Conservation (phyloP, 116 monocot genomes). For the Dioscorea cayenensis region DNA sequence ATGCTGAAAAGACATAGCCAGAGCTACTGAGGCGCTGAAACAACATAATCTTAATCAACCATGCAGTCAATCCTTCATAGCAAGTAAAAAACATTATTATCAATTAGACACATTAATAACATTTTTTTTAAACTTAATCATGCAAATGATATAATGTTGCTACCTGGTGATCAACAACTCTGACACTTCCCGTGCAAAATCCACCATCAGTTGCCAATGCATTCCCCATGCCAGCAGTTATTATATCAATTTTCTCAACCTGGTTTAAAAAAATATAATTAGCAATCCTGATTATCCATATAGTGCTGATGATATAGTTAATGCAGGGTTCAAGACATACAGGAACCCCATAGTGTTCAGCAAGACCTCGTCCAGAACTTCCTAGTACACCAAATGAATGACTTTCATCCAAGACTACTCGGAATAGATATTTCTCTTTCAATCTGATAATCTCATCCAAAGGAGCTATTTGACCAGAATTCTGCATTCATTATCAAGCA, state of each 20-base stretch:
- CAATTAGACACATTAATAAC: no score
- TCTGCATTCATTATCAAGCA: slow-evolving; percentile 31
- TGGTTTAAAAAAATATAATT: slow-evolving; percentile 16
- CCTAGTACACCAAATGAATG: slow-evolving; percentile 96
- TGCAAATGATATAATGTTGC: not conserved
- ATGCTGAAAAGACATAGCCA: slow-evolving; percentile 96
- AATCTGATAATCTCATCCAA: slow-evolving; percentile 74
- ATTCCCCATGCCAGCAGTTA: slow-evolving; percentile 92
- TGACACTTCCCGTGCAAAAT: slow-evolving; percentile 87
- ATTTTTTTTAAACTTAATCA: no score
- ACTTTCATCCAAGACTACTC: slow-evolving; percentile 82
- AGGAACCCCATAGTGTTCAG: slow-evolving; percentile 79
- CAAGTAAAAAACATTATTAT: no score
- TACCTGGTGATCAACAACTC: slow-evolving; percentile 98
- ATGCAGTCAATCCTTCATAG: no score
- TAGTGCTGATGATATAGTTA: not conserved
- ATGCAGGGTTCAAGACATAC: slow-evolving; percentile 24
- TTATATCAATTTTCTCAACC: slow-evolving; percentile 96
- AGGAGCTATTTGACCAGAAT: slow-evolving; percentile 91
- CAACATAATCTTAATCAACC: no score
- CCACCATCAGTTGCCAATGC: slow-evolving; percentile 97
- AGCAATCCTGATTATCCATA: no score
- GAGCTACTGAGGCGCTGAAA: slow-evolving; percentile 83
- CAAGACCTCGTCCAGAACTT: slow-evolving; percentile 78
- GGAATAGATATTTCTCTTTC: slow-evolving; percentile 88